phyloP scores from a whole-genome alignment of 2,329 filamentous ascomycete genomes.

The Fusarium sp. region DNA sequence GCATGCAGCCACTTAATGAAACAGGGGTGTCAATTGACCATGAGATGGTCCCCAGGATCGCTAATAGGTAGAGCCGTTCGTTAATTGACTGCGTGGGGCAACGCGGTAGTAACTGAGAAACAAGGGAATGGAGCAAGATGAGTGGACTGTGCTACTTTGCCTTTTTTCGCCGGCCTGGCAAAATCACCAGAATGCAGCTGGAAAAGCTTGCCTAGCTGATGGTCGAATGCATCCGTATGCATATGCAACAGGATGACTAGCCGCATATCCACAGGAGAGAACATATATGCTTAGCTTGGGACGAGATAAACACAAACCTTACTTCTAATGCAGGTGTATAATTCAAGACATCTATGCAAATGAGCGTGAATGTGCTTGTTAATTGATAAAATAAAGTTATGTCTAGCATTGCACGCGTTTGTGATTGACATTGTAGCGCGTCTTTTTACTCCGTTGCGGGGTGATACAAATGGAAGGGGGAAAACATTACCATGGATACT shows the following conservation, averaged over 20 bases:
- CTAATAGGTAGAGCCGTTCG: constrained; percentile 47
- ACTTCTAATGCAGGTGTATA: constrained; percentile 2
- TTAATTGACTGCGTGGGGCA: constrained; percentile 45
- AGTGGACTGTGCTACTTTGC: constrained; percentile 13
- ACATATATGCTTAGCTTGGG: not conserved
- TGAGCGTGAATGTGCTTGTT: not conserved
- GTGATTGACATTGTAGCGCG: constrained; percentile 34
- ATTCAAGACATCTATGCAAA: not conserved
- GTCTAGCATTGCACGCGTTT: constrained; percentile 36
- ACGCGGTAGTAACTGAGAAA: constrained; percentile 19
- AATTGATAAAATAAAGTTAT: constrained; percentile 29
- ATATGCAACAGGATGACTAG: constrained; percentile 34
- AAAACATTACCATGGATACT: constrained; percentile 29
- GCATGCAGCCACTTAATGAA: constrained; percentile 53
- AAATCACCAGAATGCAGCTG: constrained; percentile 9
- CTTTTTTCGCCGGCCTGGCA: not conserved
- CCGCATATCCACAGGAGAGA: constrained; percentile 23
- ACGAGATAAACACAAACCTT: not conserved
- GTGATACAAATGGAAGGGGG: constrained; percentile 35
- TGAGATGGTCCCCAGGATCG: constrained; percentile 44
- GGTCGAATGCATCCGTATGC: constrained; percentile 28
- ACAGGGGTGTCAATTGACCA: constrained; percentile 50
- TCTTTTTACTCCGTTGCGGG: constrained; percentile 45
- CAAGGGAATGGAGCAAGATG: constrained; percentile 33
- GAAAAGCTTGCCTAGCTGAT: constrained; percentile 18